Evolutionary conservation across 75 land plant species (phyloP), one percentile per base, ranked within the genome.

Genomic region (Azolla pinnata): DNA sequence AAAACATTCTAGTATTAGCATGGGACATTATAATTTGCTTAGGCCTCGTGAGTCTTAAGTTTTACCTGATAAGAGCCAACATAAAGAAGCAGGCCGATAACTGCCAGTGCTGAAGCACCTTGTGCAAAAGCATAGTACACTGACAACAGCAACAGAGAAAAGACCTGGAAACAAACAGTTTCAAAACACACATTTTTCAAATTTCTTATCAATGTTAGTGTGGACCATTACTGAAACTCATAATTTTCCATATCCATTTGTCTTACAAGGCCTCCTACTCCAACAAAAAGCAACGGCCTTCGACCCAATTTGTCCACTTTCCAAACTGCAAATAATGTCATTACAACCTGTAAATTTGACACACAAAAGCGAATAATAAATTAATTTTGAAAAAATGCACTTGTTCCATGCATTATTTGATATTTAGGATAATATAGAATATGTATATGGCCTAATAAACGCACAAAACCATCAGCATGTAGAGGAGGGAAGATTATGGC

Each of bases 271-370:
- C 96, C 96, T 47, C 73, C 45, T 8, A 93, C 83, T 34, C 98
- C 98, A 61, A 81, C 90, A 62, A 89, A 79, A 45, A 93, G 66
- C 64, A 93, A 59, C 3, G 96, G 96, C 45, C 90, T 73, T 71
- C 98, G 81, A 0, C 98, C 98, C 61, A 93, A 73, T 60, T 85
- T 79, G 62, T 93, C 98, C 31, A 85, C 98, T 60, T 81, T 81
- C 29, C 77, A 56, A 29, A 93, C 98, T 61, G 98, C 96, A 46
- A 93, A 55, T 44, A 86, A 75, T 10, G 98, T 93, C 98, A 93
- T 93, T 44, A 89, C 31, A 4, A 93, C 72, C 95, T 88, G 83
- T 62, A 70, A 24, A 47, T 38, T n/a, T n/a, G n/a, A n/a, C n/a
- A n/a, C n/a, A n/a, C n/a, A n/a, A n/a, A n/a, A n/a, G n/a, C n/a